Evolutionary conservation across 352 stramenopile species (phyloP).

Genomic region (Globisporangium cystogenes): DNA sequence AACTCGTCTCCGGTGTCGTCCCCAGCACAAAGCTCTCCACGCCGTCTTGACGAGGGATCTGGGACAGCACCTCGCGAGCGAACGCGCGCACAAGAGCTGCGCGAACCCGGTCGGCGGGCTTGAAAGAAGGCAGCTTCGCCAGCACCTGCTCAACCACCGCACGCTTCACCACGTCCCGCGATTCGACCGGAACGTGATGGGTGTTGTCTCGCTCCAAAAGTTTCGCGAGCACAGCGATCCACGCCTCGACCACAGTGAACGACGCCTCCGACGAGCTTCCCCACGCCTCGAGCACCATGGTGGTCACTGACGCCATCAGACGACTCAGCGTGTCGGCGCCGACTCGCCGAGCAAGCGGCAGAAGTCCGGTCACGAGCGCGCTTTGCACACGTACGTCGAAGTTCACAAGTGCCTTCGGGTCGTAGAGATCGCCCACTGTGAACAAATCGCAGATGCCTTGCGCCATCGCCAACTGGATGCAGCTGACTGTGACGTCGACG

Average conservation of each 20-base stretch:
- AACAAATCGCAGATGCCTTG: constrained; percentile 13
- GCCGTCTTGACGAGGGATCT: constrained; percentile 7
- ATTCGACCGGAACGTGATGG: constrained; percentile 1
- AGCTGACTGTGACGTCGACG: constrained; percentile 16
- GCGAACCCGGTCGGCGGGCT: neutral
- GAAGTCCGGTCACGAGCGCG: constrained; percentile 1
- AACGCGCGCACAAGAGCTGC: constrained; percentile 4
- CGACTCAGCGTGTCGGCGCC: constrained; percentile 1
- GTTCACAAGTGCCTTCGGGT: constrained; percentile 1
- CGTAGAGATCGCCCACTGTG: constrained; percentile 19
- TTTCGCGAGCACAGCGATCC: constrained; percentile 6
- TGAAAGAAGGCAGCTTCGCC: neutral
- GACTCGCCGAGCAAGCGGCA: constrained; percentile 3
- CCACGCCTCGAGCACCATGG: constrained; percentile 2
- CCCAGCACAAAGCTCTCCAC: constrained; percentile 9
- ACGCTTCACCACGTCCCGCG: constrained; percentile 7
- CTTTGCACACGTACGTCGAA: constrained; percentile 3
- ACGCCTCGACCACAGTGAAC: constrained; percentile 2
- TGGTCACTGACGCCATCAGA: neutral
- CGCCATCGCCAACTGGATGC: constrained; percentile 26
- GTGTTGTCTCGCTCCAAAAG: neutral
- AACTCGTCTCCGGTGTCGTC: neutral
- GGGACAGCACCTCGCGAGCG: constrained; percentile 4
- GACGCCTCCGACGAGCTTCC: neutral
- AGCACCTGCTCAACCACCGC: constrained; percentile 6